phyloP scores from a whole-genome alignment of 345 rosid species.

The Erodium maritimum region DNA sequence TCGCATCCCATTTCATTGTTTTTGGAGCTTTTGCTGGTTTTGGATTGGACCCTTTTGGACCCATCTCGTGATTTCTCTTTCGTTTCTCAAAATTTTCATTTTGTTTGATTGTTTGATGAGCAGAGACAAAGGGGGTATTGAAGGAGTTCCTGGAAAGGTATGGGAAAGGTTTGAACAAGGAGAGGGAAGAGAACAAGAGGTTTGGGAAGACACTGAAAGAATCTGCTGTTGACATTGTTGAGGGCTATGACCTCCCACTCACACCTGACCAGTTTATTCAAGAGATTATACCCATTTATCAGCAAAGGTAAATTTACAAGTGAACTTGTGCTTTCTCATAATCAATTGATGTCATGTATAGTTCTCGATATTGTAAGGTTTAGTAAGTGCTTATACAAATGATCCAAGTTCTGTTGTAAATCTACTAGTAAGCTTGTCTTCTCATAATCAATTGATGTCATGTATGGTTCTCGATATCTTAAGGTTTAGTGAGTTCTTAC shows the following conservation, averaged over 20 bases:
- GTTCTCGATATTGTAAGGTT: no score
- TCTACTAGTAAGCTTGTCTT: no score
- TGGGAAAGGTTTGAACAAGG: slow-evolving; percentile 22
- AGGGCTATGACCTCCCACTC: slow-evolving; percentile 30
- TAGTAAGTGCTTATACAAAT: no score
- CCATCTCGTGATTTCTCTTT: not conserved
- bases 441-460: no score
- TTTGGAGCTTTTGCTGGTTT: not conserved
- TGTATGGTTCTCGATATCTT: no score
- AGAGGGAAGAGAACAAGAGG: slow-evolving; percentile 16
- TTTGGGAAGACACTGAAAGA: slow-evolving; percentile 28
- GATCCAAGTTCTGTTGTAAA: not conserved
- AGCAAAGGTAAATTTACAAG: slow-evolving; percentile 10
- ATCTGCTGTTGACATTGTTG: slow-evolving; percentile 23
- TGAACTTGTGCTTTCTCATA: not conserved
- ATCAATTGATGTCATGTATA: not conserved
- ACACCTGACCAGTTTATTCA: slow-evolving; percentile 20
- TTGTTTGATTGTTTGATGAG: not conserved
- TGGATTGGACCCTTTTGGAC: not conserved
- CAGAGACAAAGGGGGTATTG: slow-evolving; percentile 26
- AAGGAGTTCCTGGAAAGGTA: slow-evolving; percentile 26
- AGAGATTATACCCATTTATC: slow-evolving; percentile 31
- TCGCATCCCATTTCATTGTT: not conserved
- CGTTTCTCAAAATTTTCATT: not conserved
- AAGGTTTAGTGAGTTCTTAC: no score